Evolutionary conservation across 2,329 filamentous ascomycete species (phyloP).

Genomic region (Fusarium vanettenii): DNA sequence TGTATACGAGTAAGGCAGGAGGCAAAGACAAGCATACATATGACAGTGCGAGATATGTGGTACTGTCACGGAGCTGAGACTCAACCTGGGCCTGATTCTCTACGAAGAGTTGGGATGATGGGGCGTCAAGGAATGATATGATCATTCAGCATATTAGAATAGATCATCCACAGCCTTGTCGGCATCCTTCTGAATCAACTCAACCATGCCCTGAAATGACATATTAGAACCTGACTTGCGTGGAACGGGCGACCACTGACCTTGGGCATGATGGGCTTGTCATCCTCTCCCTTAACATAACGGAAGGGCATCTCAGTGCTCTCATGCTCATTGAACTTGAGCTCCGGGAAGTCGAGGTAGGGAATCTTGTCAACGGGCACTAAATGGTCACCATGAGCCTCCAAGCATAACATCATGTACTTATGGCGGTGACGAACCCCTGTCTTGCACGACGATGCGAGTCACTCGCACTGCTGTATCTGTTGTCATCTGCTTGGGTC

Average conservation of each 20-base stretch:
- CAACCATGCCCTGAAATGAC: constrained; percentile 82
- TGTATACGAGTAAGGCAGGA: not conserved
- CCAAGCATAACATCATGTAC: not conserved
- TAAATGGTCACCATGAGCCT: constrained; percentile 51
- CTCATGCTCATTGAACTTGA: constrained; percentile 91
- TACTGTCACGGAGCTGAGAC: not conserved
- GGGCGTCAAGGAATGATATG: not conserved
- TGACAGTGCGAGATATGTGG: not conserved
- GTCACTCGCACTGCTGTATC: constrained; percentile 97
- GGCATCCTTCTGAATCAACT: constrained; percentile 91
- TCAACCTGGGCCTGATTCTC: not conserved
- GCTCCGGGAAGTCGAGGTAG: constrained; percentile 89
- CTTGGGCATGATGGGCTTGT: constrained; percentile 89
- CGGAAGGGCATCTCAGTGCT: constrained; percentile 98
- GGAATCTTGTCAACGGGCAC: constrained; percentile 81
- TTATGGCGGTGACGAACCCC: constrained; percentile 66
- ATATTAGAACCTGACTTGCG: constrained; percentile 36
- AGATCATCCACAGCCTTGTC: constrained; percentile 92
- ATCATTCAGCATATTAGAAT: constrained; percentile 60
- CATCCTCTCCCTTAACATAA: constrained; percentile 82
- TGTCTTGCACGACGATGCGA: constrained; percentile 85
- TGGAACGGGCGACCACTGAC: constrained; percentile 58
- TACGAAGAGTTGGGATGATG: not conserved
- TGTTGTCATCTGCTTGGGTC: constrained; percentile 97
- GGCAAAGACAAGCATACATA: not conserved